Percentiles rank a stretch among this genome's conserved stretches.
Evolutionary conservation across 331 rosid genomes (phyloP).

Genomic region (Pyracantha coccinea): DNA sequence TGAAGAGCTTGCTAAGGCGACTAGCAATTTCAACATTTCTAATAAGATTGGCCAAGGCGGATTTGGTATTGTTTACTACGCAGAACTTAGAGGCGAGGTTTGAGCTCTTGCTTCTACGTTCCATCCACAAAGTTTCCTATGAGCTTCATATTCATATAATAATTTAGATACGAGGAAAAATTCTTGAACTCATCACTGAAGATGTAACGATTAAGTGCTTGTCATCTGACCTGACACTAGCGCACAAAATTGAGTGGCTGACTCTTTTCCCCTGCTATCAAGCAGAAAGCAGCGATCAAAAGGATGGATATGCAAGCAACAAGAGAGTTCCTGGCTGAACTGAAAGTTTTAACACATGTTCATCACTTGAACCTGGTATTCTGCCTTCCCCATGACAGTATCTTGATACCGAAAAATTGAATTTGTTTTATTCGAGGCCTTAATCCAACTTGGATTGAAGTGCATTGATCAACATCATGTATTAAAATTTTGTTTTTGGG

Average conservation of each 20-base stretch:
- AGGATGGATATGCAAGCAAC: constrained; percentile 81
- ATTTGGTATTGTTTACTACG: constrained; percentile 82
- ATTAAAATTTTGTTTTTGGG: neutral
- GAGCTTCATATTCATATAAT: neutral
- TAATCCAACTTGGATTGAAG: neutral
- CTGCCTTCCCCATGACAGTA: neutral
- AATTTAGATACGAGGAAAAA: neutral
- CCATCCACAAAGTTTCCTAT: neutral
- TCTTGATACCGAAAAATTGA: neutral
- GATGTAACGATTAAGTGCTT: neutral
- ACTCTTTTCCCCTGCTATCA: neutral
- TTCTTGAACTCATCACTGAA: neutral
- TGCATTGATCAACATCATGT: neutral
- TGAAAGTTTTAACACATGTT: constrained; percentile 69
- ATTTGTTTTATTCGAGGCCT: neutral
- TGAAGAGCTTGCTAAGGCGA: constrained; percentile 76
- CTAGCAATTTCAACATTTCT: constrained; percentile 57
- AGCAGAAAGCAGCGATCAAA: constrained; percentile 71
- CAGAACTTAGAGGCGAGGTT: constrained; percentile 94
- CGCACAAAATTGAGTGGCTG: neutral
- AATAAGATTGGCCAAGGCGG: constrained; percentile 92
- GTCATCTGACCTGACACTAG: neutral
- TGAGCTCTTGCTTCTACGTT: constrained; percentile 7
- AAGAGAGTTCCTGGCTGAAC: constrained; percentile 66
- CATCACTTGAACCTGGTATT: constrained; percentile 83